A percentile compares a stretch with the other conserved stretches of the same genome.
phyloP scores from a whole-genome alignment of 179 eudicot species.

The Patellifolia procumbens region DNA sequence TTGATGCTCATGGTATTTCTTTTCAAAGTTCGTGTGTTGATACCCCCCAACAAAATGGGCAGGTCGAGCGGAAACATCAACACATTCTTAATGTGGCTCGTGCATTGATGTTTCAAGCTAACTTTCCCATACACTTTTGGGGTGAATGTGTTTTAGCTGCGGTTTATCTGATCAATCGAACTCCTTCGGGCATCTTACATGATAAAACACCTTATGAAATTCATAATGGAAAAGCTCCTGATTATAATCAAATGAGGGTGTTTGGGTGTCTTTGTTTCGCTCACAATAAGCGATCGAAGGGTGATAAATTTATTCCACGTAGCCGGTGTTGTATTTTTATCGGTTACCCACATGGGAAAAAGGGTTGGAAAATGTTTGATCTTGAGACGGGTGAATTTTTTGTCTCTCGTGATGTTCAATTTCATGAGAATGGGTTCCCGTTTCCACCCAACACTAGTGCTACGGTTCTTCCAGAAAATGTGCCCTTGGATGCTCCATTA shows the following conservation, averaged over 20 bases:
- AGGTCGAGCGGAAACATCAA: too few species aligned
- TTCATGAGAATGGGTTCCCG: background rate
- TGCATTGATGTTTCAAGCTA: background rate
- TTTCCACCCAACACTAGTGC: too few species aligned
- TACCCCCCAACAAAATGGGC: too few species aligned
- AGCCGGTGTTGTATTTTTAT: background rate
- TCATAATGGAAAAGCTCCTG: background rate
- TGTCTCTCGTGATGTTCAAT: background rate
- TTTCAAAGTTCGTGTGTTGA: too few species aligned
- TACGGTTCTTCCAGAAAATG: too few species aligned
- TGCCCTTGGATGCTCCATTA: too few species aligned
- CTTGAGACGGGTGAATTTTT: background rate
- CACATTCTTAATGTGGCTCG: background rate
- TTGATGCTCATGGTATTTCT: background rate
- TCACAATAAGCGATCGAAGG: background rate
- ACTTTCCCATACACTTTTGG: background rate
- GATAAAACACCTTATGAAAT: background rate
- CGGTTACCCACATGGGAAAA: background rate
- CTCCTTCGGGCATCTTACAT: background rate
- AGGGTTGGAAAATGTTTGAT: background rate
- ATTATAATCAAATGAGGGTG: background rate
- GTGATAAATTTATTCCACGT: background rate
- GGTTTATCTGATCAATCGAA: background rate
- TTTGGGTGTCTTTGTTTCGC: background rate
- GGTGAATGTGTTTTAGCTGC: background rate